A percentile compares a stretch with the other conserved stretches of the same genome.
These are phyloP conservation scores for Termitomyces sp. DNA, from an alignment of 768 basidiomycete species.

Conservation along the genomic window DNA sequence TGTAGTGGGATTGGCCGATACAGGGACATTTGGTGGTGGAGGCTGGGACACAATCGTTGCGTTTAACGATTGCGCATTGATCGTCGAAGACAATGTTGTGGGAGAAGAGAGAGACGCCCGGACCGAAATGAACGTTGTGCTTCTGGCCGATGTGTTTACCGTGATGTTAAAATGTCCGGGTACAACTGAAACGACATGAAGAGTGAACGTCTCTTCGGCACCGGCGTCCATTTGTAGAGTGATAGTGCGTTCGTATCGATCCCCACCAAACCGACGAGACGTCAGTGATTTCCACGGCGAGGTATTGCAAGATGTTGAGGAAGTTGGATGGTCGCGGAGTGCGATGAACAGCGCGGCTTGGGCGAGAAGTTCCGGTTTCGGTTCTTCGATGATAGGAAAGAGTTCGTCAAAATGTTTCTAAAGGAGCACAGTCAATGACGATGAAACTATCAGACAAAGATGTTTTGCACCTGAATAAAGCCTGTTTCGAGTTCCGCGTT, in stretches of 20 bases:
- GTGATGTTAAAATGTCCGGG: conserved; percentile 49
- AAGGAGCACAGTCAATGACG: neutral
- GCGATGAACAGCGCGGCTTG: conserved; percentile 75
- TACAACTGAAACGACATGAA: conserved; percentile 31
- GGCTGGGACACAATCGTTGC: conserved; percentile 75
- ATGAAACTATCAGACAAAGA: neutral
- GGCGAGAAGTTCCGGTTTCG: conserved; percentile 60
- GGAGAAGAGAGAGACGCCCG: conserved; percentile 50
- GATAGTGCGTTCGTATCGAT: conserved; percentile 56
- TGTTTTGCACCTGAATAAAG: conserved; percentile 65
- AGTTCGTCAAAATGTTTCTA: conserved; percentile 81
- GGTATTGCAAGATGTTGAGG: conserved; percentile 17
- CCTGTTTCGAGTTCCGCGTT: conserved; percentile 84
- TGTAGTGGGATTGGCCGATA: conserved; percentile 46
- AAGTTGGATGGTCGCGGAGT: conserved; percentile 50
- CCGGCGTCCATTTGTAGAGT: conserved; percentile 54
- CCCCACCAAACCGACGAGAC: conserved; percentile 76
- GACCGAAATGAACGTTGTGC: conserved; percentile 40
- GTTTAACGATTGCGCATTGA: conserved; percentile 41
- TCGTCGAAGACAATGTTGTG: conserved; percentile 46
- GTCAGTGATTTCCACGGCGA: conserved; percentile 69
- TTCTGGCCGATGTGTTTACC: conserved; percentile 29
- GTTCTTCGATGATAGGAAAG: conserved; percentile 61
- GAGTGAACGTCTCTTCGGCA: conserved; percentile 31
- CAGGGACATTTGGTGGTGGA: conserved; percentile 43